phyloP scores from a whole-genome alignment of 768 basidiomycete genomes.

The Naematelia encephala region DNA sequence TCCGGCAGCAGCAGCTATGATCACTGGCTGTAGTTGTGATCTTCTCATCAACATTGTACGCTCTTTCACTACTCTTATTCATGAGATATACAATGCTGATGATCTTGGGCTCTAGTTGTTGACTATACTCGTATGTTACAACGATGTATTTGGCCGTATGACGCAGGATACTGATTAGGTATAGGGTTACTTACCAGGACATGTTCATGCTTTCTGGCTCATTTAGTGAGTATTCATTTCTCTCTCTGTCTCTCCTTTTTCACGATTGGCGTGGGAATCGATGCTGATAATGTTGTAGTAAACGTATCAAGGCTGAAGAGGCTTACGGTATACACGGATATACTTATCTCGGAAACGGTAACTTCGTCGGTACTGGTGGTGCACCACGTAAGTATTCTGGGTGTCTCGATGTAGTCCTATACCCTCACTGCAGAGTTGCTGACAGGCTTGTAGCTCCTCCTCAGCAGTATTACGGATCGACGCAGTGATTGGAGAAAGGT shows the following conservation, averaged over 20 bases:
- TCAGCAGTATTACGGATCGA: slow-evolving; percentile 34
- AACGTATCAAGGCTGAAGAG: slow-evolving; percentile 46
- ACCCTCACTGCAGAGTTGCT: background rate
- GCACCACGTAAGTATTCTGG: slow-evolving; percentile 6
- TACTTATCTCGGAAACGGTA: slow-evolving; percentile 43
- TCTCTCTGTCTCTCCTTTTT: background rate
- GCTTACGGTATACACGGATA: slow-evolving; percentile 38
- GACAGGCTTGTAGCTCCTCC: slow-evolving; percentile 7
- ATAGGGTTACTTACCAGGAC: slow-evolving; percentile 31
- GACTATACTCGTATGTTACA: slow-evolving; percentile 12
- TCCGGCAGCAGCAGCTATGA: slow-evolving; percentile 34
- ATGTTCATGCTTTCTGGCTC: slow-evolving; percentile 47
- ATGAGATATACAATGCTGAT: background rate
- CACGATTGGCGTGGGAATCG: background rate
- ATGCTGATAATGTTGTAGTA: slow-evolving; percentile 19
- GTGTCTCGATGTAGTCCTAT: background rate
- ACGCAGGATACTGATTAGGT: slow-evolving; percentile 2
- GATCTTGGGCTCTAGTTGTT: slow-evolving; percentile 3
- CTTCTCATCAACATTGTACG: slow-evolving; percentile 35
- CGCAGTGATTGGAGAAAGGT: no score
- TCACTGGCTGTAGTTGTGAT: slow-evolving; percentile 45
- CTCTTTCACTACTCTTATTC: background rate
- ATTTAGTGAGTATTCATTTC: slow-evolving; percentile 24
- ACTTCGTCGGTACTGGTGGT: slow-evolving; percentile 33
- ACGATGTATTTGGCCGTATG: no score